Evolutionary conservation across 2,329 filamentous ascomycete genomes (phyloP).

Genomic region (Cytospora leucostoma): DNA sequence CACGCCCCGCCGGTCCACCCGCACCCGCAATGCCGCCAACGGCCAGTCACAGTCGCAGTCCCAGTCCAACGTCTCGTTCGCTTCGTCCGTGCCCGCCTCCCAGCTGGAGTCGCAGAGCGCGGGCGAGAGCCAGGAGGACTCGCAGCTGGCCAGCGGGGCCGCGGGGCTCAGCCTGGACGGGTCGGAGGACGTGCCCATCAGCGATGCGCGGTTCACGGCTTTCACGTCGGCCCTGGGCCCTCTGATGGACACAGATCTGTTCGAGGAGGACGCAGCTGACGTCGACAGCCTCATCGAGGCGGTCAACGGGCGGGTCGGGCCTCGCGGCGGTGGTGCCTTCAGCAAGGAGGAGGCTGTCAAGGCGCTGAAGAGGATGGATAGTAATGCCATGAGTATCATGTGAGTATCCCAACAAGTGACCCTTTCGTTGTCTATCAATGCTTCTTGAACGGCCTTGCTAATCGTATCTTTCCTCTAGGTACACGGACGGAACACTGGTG

Average conservation of each 20-base stretch:
- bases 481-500: slow-evolving; percentile 63
- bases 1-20: slow-evolving; percentile 46
- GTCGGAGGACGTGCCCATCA: slow-evolving; percentile 49
- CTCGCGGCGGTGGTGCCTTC: slow-evolving; percentile 61
- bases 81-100: slow-evolving; percentile 77
- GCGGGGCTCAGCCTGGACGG: slow-evolving; percentile 43
- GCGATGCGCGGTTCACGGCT: slow-evolving; percentile 62
- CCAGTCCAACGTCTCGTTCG: slow-evolving; percentile 67
- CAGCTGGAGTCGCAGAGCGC: slow-evolving; percentile 56
- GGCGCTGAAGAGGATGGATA: slow-evolving; percentile 78
- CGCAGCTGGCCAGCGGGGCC: slow-evolving; percentile 46
- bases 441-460: slow-evolving; percentile 25
- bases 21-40: slow-evolving; percentile 40
- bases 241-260: slow-evolving; percentile 79
- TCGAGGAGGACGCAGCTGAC: slow-evolving; percentile 80
- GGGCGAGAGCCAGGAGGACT: slow-evolving; percentile 46
- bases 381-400: slow-evolving; percentile 83
- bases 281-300: slow-evolving; percentile 74
- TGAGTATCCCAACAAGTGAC: slow-evolving; percentile 51
- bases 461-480: slow-evolving; percentile 42
- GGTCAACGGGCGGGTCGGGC: slow-evolving; percentile 72
- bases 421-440: not conserved
- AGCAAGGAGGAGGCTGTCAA: slow-evolving; percentile 70
- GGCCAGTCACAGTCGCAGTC: slow-evolving; percentile 46
- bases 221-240: slow-evolving; percentile 85